Percentiles rank a stretch among this genome's conserved stretches.
phyloP scores from a whole-genome alignment of 768 basidiomycete species.

The Pleurotus cornucopiae region DNA sequence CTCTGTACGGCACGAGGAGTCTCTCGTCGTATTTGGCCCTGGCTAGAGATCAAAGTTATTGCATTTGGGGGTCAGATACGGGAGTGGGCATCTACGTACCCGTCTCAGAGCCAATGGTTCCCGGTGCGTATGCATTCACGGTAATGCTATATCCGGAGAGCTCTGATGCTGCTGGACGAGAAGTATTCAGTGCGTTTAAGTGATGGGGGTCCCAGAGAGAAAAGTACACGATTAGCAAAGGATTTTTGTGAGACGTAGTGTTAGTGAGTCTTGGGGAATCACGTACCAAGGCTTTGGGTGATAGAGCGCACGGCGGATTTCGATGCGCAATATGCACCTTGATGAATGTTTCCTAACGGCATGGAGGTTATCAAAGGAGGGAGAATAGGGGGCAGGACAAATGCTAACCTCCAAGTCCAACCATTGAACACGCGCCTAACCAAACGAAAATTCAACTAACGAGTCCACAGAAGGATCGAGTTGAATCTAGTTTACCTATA shows the following conservation, averaged over 20 bases:
- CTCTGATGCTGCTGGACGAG: constrained; percentile 18
- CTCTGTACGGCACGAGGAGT: neutral
- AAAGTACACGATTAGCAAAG: too few species aligned
- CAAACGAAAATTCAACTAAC: constrained; percentile 7
- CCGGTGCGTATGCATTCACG: constrained; percentile 37
- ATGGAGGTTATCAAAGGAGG: neutral
- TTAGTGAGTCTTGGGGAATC: too few species aligned
- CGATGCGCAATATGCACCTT: constrained; percentile 24
- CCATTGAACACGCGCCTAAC: constrained; percentile 23
- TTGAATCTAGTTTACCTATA: constrained; percentile 15
- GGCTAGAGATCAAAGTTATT: neutral
- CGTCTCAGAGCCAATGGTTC: constrained; percentile 24
- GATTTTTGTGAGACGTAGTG: too few species aligned
- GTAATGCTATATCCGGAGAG: constrained; percentile 29
- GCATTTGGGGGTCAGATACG: neutral
- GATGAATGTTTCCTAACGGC: constrained; percentile 5
- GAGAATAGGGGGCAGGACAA: neutral
- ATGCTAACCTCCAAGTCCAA: constrained; percentile 20
- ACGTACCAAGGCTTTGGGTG: constrained; percentile 30
- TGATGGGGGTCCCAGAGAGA: too few species aligned
- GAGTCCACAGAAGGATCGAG: neutral
- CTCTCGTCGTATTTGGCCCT: neutral
- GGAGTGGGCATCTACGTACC: constrained; percentile 17
- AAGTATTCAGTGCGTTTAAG: too few species aligned
- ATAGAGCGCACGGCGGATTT: constrained; percentile 35